Conservation (phyloP, 305 asterid species). For the Fraxinus velutina region DNA sequence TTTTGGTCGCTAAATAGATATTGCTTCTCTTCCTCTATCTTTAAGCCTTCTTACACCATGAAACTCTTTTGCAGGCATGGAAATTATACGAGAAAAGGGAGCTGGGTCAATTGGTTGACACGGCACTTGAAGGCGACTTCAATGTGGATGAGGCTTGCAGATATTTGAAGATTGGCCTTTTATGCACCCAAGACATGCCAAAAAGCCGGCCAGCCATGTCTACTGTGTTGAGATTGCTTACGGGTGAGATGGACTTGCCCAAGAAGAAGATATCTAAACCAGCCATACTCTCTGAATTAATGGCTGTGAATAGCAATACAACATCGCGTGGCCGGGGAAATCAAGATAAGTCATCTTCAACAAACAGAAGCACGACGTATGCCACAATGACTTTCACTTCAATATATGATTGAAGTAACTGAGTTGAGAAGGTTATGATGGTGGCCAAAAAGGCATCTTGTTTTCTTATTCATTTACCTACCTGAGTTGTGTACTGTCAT, state of each 20-base stretch:
- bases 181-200: conserved; percentile 69
- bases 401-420: conserved; percentile 50
- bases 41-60: background rate
- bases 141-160: conserved; percentile 49
- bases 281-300: conserved; percentile 40
- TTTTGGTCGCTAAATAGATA: background rate
- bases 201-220: conserved; percentile 69
- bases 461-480: background rate
- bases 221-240: conserved; percentile 48
- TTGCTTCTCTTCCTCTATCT: background rate
- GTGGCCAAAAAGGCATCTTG: background rate
- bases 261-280: conserved; percentile 48
- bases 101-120: conserved; percentile 52
- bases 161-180: conserved; percentile 51
- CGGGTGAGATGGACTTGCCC: conserved; percentile 53
- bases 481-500: background rate
- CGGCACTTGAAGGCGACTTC: conserved; percentile 32
- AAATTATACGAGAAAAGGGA: conserved; percentile 45
- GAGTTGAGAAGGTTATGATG: conserved; percentile 20
- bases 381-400: conserved; percentile 62
- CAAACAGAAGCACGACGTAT: conserved; percentile 35
- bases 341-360: conserved; percentile 33
- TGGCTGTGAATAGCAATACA: conserved; percentile 30
- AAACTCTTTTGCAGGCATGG: conserved; percentile 60
- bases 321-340: conserved; percentile 33